Conservation (phyloP, 306 rosid species). For the Trifolium repens region DNA sequence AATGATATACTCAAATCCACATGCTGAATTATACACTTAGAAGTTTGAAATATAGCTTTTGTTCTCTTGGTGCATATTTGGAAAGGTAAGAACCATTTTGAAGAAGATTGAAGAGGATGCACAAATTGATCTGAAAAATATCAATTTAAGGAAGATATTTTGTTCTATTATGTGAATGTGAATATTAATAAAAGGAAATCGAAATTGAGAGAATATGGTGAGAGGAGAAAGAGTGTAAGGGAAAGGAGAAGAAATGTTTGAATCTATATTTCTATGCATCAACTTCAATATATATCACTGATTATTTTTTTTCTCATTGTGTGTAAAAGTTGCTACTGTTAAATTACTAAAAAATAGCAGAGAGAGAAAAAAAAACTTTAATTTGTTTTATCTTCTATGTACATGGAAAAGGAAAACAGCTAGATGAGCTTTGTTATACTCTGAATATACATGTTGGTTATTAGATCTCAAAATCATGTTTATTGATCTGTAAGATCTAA, state of each 20-base stretch:
- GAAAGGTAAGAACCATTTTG: constrained; percentile 26
- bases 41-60: too few relatives aligned
- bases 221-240: constrained; percentile 11
- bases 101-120: constrained; percentile 40
- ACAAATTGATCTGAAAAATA: constrained; percentile 47
- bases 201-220: constrained; percentile 16
- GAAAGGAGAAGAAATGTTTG: constrained; percentile 43
- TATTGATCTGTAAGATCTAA: neutral
- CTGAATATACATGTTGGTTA: constrained; percentile 8
- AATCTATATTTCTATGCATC: constrained; percentile 47
- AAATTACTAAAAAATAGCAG: neutral
- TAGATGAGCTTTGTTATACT: constrained; percentile 24
- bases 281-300: constrained; percentile 52
- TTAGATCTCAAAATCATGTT: constrained; percentile 38
- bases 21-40: neutral
- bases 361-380: constrained; percentile 14
- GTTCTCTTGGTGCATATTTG: neutral
- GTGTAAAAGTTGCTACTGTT: constrained; percentile 27
- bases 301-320: constrained; percentile 10
- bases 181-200: constrained; percentile 40
- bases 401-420: constrained; percentile 33
- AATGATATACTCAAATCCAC: neutral
- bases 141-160: constrained; percentile 46
- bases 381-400: constrained; percentile 24
- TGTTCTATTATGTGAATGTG: constrained; percentile 33